Base-by-base conservation (phyloP, 2,329 filamentous ascomycete species). In the Sporothrix globosa region DNA sequence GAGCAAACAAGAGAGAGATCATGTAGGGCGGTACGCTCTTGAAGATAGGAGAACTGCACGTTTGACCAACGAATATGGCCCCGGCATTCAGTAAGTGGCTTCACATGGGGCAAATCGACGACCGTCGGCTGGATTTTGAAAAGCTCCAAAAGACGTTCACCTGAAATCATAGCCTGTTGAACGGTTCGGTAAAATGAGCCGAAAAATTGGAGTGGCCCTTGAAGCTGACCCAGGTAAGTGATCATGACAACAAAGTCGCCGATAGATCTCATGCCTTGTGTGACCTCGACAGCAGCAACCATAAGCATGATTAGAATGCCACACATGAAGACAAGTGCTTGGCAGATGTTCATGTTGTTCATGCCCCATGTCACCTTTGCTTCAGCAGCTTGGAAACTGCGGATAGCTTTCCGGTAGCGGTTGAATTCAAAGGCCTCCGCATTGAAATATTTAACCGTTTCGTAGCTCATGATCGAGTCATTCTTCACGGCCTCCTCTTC, bases 401-500 rank as follows among this genome's bases (percentile, higher is more conserved):
- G 82, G 69, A 96, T 91, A 34, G 92, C 91, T 58, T 85, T 81
- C 61, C 89, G 86, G 76, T 93, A 95, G 30, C 92, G 87, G 65
- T 85, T 82, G 74, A 93, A 93, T 77, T 96, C 92, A 77, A 91
- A 94, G 2, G 87, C 83, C 77, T 95, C 92, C 9, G 92, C 92
- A 75, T 95, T 95, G 84, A 96, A 96, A 77, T 95, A 95, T 78
- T 95, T 96, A 78, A 95, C 92, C 1, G 92, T 95, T 82, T 99
- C 96, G 79, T 98, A 99, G n/a, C 93, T 97, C 73, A 96, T 93
- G 83, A 99, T 96, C 0, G 96, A 98, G 79, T 99, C 96, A 78
- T 97, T 98, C 81, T 98, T 98, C 75, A 98, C 93, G 7, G 96
- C 96, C 80, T 97, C 95, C 81, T 97, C 93, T 81, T 97, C 93